Percentiles rank a stretch among this genome's conserved stretches.
Conservation (phyloP, 768 basidiomycete genomes). For the Cystobasidiopsis lactophilus region DNA sequence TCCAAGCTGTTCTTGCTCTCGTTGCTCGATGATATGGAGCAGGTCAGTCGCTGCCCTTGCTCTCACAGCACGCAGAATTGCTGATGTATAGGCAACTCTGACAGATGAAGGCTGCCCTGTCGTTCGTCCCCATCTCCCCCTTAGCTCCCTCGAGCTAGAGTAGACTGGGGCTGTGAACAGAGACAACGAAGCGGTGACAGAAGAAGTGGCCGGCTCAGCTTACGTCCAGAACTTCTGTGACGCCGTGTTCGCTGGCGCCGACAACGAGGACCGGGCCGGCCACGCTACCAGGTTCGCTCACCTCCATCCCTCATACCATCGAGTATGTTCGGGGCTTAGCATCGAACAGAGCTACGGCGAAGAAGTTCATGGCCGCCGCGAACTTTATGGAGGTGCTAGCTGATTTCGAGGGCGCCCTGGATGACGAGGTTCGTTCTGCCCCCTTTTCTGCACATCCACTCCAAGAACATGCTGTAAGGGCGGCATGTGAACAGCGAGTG, state of each 20-base stretch:
- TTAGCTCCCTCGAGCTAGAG: conserved; percentile 36
- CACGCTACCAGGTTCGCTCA: conserved; percentile 44
- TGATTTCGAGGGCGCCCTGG: conserved; percentile 43
- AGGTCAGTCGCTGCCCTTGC: not conserved
- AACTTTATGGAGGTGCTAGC: conserved; percentile 80
- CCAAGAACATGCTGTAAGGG: not conserved
- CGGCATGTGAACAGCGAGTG: conserved; percentile 37
- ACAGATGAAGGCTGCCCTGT: not conserved
- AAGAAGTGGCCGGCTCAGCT: conserved; percentile 59
- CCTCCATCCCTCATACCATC: not conserved
- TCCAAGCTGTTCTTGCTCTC: not conserved
- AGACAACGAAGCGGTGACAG: conserved; percentile 57
- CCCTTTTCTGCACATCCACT: not conserved
- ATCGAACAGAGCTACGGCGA: conserved; percentile 50
- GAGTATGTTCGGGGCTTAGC: not conserved
- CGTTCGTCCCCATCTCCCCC: not conserved
- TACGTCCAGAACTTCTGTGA: conserved; percentile 91
- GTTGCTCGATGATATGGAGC: conserved; percentile 2
- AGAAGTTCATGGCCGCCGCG: conserved; percentile 82
- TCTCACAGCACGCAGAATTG: not conserved
- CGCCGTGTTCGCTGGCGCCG: conserved; percentile 65
- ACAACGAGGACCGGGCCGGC: conserved; percentile 70
- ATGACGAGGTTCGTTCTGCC: conserved; percentile 32
- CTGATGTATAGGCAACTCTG: not conserved
- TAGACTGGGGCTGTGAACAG: conserved; percentile 44